Percentiles rank a stretch among this genome's conserved stretches.
phyloP scores from a whole-genome alignment of 768 basidiomycete genomes.

The Amanita exitialis region DNA sequence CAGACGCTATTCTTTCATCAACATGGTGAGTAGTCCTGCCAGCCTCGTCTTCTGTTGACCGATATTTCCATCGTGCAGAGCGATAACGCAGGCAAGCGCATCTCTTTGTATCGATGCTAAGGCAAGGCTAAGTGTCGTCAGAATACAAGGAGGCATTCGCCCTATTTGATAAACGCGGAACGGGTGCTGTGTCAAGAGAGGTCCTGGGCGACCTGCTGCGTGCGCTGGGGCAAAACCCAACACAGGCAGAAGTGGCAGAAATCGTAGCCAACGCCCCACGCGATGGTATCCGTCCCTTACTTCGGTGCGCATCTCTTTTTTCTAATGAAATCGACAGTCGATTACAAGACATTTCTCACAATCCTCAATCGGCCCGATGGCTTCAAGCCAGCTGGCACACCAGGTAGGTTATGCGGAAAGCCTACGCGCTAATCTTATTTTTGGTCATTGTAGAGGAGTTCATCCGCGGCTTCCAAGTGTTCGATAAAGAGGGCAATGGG shows the following conservation, averaged over 20 bases:
- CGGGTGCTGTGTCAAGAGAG: conserved; percentile 80
- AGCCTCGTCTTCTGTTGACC: background rate
- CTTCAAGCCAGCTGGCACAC: conserved; percentile 94
- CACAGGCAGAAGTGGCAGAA: conserved; percentile 91
- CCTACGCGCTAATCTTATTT: background rate
- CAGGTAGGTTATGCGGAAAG: conserved; percentile 37
- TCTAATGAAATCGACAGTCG: conserved; percentile 39
- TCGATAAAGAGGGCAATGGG: conserved; percentile 92
- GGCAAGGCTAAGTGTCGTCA: conserved; percentile 18
- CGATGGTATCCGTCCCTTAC: conserved; percentile 42
- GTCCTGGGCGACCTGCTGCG: conserved; percentile 88
- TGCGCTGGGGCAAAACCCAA: conserved; percentile 97
- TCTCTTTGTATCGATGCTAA: background rate
- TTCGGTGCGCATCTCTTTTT: background rate
- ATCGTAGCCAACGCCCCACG: conserved; percentile 64
- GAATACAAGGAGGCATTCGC: conserved; percentile 98
- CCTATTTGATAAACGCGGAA: conserved; percentile 95
- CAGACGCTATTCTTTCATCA: background rate
- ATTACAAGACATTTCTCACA: conserved; percentile 84
- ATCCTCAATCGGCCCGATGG: conserved; percentile 95
- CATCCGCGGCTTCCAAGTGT: conserved; percentile 98
- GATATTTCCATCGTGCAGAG: conserved; percentile 16
- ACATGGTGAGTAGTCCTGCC: background rate
- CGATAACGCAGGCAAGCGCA: conserved; percentile 27
- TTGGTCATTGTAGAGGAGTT: conserved; percentile 70